Percentiles rank a stretch among this genome's conserved stretches.
These are phyloP conservation scores for Scutellaria barbata DNA, from an alignment of 257 asterid species.

Conservation along the genomic window DNA sequence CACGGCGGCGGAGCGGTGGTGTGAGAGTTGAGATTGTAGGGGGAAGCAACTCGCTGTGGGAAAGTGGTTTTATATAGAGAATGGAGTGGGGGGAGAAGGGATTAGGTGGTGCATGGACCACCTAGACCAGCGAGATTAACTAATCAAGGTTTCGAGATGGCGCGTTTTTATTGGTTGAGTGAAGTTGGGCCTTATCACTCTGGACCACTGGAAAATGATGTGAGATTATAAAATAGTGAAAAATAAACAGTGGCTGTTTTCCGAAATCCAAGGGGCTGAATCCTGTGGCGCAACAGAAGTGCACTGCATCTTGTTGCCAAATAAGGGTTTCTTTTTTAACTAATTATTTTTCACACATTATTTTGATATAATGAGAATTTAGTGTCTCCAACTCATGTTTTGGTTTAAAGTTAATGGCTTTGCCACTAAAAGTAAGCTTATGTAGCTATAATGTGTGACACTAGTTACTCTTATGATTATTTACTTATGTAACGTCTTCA, in stretches of 20 bases:
- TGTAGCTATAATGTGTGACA: background rate
- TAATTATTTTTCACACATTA: too few relatives aligned
- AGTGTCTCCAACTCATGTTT: constrained; percentile 11
- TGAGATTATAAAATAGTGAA: background rate
- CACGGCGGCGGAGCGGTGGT: background rate
- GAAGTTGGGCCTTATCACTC: constrained; percentile 2
- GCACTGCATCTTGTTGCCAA: too few relatives aligned
- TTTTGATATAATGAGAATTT: background rate
- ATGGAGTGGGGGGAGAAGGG: background rate
- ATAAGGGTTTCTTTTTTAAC: too few relatives aligned
- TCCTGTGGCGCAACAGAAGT: constrained; percentile 17
- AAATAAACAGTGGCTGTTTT: constrained; percentile 40
- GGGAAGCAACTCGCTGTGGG: constrained; percentile 10
- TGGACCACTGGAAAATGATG: constrained; percentile 22
- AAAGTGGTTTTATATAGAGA: constrained; percentile 42
- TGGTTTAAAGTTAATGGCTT: background rate
- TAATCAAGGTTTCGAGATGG: background rate
- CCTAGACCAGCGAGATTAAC: background rate
- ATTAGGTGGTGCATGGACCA: constrained; percentile 37
- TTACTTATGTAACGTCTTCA: background rate
- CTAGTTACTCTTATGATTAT: background rate
- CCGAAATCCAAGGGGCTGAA: constrained; percentile 44
- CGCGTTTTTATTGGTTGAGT: constrained; percentile 17
- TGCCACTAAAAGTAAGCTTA: constrained; percentile 15
- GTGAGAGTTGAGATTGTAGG: constrained; percentile 32